Base-by-base conservation (phyloP, 441 rosid species). In the Eruca vesicaria region DNA sequence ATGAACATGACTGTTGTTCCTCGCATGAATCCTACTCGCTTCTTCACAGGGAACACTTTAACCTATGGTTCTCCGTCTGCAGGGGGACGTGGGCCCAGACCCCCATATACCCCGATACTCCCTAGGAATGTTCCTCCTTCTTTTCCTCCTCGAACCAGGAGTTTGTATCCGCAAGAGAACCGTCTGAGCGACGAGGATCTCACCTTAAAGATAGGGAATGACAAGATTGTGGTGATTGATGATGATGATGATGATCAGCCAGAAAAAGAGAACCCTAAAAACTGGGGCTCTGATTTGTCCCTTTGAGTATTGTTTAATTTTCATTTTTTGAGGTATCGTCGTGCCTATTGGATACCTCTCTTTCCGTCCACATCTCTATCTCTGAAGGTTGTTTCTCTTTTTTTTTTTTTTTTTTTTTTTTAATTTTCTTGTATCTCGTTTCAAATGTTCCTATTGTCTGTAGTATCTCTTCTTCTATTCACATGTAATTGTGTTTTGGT, bases 231-330 rank as follows among this genome's bases (percentile, higher is more conserved):
- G 65, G 73, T 52, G 65, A 66, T 61, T 52, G 77, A 52, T 52
- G 81, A 66, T 60, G 80, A 70, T 57, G 76, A 69, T 75, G 78
- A 41, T 26, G 59, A 53, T 53, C 63, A 15, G 5, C 43, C 26
- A 66, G 38, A 66, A 71, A 58, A 71, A 36, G 77, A 4, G n/a
- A 52, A 31, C 8, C 19, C 68, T 50, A 29, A 71, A 31, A 66
- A 12, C 7, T 56, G 63, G 31, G 69, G 60, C 14, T 18, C 7
- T 53, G 81, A 78, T 72, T 58, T 77, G 58, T 64, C 75, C 43
- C 53, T 60, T 78, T 78, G 43, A 78, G 52, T 72, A 33, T 36
- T 12, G 18, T 68, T 65, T 36, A 9, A 50, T 41, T 56, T 68
- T 57, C 12, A 6, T 33, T 43, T 43, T 8, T n/a, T n/a, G 71